A percentile compares a stretch with the other conserved stretches of the same genome.
phyloP scores from a whole-genome alignment of 306 rosid genomes.

The Vigna mungo region DNA sequence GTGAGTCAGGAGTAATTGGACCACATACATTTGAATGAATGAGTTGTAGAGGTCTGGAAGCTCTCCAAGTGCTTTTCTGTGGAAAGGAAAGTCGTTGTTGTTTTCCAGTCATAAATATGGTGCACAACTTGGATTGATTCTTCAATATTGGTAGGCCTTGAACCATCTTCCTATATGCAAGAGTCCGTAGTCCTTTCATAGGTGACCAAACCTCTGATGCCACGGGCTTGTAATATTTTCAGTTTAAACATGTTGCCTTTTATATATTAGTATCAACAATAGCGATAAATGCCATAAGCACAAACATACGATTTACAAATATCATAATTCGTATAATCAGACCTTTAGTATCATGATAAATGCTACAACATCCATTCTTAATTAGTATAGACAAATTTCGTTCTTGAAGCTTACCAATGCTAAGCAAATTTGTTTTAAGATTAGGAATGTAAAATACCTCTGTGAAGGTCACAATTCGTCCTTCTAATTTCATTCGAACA shows the following conservation, averaged over 20 bases:
- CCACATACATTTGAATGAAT: not conserved
- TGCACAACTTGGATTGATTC: not conserved
- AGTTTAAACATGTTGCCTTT: not conserved
- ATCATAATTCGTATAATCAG: too few relatives aligned
- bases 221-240: not conserved
- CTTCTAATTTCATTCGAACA: too few relatives aligned
- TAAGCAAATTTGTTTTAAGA: too few relatives aligned
- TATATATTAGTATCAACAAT: too few relatives aligned
- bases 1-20: not conserved
- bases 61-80: not conserved
- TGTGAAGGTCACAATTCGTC: too few relatives aligned
- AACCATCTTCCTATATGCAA: not conserved
- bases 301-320: not conserved
- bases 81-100: not conserved
- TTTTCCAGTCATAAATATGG: not conserved
- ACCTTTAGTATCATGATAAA: too few relatives aligned
- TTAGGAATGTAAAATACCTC: too few relatives aligned
- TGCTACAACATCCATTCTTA: too few relatives aligned
- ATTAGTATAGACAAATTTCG: too few relatives aligned
- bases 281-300: not conserved
- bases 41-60: not conserved
- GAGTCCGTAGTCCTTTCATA: not conserved
- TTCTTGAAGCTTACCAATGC: too few relatives aligned
- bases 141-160: conserved; percentile 19
- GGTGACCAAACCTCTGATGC: not conserved